A percentile compares a stretch with the other conserved stretches of the same genome.
phyloP scores from a whole-genome alignment of 208 protist species.

The Naegleria fowleri region DNA sequence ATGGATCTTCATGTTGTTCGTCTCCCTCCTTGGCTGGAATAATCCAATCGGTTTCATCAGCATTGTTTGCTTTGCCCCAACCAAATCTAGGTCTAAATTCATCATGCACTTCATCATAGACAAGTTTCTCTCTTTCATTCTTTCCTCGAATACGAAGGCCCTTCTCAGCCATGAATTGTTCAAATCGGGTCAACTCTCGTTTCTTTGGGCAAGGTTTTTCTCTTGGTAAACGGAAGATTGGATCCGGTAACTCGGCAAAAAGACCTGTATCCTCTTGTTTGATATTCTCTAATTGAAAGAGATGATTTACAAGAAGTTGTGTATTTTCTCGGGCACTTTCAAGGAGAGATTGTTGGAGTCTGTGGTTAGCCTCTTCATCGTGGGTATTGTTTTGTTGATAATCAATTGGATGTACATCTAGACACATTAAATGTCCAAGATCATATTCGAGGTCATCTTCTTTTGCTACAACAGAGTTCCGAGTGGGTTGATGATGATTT shows the following conservation, averaged over 20 bases:
- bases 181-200: neutral
- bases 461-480: neutral
- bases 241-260: neutral
- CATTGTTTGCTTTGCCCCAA: neutral
- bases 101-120: neutral
- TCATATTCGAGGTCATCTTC: conserved; percentile 16
- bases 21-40: neutral
- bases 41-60: conserved; percentile 8
- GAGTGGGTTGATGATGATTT: neutral
- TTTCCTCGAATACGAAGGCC: neutral
- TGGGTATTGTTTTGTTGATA: neutral
- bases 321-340: neutral
- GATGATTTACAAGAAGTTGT: neutral
- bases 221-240: neutral
- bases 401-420: conserved; percentile 18
- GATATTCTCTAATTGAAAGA: neutral
- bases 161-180: neutral
- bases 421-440: neutral
- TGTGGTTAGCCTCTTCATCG: neutral
- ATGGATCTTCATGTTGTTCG: conserved; percentile 11
- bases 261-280: neutral
- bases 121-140: neutral
- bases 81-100: conserved; percentile 17
- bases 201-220: conserved; percentile 25
- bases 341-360: neutral